phyloP scores from a whole-genome alignment of 2,329 filamentous ascomycete genomes.

The Xylaria sp. region DNA sequence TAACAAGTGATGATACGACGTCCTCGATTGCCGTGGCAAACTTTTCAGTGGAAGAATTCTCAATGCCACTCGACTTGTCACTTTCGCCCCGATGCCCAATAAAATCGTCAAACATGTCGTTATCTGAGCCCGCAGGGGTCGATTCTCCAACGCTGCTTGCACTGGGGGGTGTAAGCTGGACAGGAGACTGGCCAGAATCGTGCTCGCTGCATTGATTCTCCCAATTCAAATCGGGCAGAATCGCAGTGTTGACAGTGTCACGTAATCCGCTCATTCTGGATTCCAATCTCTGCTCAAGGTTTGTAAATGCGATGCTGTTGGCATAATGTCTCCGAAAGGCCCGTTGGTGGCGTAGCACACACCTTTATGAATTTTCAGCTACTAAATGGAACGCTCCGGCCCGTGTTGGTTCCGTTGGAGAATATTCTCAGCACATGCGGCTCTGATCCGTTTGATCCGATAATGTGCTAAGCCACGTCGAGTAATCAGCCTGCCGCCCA shows the following conservation, averaged over 20 bases:
- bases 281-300: background rate
- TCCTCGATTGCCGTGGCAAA: conserved; percentile 19
- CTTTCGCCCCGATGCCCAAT: background rate
- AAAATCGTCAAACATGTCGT: background rate
- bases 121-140: conserved; percentile 20
- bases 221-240: conserved; percentile 1
- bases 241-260: background rate
- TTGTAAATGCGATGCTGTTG: background rate
- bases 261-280: conserved; percentile 15
- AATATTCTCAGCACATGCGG: background rate
- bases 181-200: conserved; percentile 3
- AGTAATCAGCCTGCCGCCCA: conserved; percentile 7
- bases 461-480: background rate
- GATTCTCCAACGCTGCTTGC: conserved; percentile 19
- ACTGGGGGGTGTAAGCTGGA: conserved; percentile 24
- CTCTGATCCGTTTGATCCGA: conserved; percentile 18
- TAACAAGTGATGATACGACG: conserved; percentile 11
- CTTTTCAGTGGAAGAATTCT: background rate
- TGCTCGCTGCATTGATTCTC: conserved; percentile 12
- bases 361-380: conserved; percentile 13
- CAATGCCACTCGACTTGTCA: background rate
- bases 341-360: conserved; percentile 6
- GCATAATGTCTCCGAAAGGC: background rate
- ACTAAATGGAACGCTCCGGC: background rate
- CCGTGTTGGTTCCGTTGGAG: background rate